A percentile compares a stretch with the other conserved stretches of the same genome.
phyloP scores from a whole-genome alignment of 768 basidiomycete genomes.

The Suillus luteus region DNA sequence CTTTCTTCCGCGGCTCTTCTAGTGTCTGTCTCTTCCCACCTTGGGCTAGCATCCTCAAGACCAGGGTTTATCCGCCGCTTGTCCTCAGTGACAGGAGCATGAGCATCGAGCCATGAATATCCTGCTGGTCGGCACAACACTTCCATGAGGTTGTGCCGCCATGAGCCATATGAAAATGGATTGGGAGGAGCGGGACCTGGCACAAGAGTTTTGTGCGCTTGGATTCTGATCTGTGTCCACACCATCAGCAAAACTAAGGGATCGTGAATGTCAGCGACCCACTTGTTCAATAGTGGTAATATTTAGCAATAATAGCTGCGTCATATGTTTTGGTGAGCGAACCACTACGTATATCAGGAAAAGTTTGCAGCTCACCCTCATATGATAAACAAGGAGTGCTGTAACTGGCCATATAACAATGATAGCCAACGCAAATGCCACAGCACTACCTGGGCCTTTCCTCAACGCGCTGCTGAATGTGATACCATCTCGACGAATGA shows the following conservation, averaged over 20 bases:
- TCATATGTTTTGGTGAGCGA: constrained; percentile 11
- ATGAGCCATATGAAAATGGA: constrained; percentile 82
- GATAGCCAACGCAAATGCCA: constrained; percentile 74
- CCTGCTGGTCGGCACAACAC: constrained; percentile 81
- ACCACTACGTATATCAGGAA: background rate
- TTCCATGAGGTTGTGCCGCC: constrained; percentile 71
- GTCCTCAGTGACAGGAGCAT: constrained; percentile 66
- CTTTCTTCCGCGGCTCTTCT: constrained; percentile 15
- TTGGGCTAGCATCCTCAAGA: constrained; percentile 31
- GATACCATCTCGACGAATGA: constrained; percentile 53
- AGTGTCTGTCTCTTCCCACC: constrained; percentile 29
- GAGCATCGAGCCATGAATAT: constrained; percentile 75
- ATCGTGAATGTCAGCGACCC: constrained; percentile 31
- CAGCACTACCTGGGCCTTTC: constrained; percentile 72
- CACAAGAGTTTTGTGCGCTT: constrained; percentile 72
- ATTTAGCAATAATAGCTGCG: constrained; percentile 77
- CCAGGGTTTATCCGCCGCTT: constrained; percentile 77
- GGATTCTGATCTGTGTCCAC: constrained; percentile 70
- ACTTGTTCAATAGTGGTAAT: constrained; percentile 97
- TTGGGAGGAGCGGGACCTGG: constrained; percentile 73
- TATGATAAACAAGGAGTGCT: constrained; percentile 80
- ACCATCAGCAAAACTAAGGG: constrained; percentile 14
- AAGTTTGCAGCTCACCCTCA: constrained; percentile 60
- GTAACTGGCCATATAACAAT: constrained; percentile 81
- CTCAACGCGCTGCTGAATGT: constrained; percentile 49